Base-by-base conservation (phyloP, 805 yeast species). In the Pichia paraexigua region DNA sequence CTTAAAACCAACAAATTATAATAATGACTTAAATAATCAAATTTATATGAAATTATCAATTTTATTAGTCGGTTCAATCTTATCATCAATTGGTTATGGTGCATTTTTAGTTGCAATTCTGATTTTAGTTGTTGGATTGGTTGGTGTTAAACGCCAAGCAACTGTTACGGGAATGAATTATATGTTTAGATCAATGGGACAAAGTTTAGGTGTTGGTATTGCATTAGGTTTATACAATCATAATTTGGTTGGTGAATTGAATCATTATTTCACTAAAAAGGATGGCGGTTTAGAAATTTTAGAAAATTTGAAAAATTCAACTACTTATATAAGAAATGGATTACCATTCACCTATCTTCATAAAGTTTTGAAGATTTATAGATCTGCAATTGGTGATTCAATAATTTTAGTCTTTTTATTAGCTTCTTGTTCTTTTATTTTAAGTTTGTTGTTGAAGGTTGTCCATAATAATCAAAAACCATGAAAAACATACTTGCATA, bases 161-260 rank as follows among this genome's bases (percentile, higher is more conserved):
- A 65, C 75, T 2, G 72, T 74, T 47, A 74, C 77, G 0, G 79
- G 79, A 43, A 68, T 75, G 64, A 75, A 72, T 58, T 75, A 76
- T 53, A 59, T 76, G 48, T 75, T 77, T 67, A 66, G 79, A 55
- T 75, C 80, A 4, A 63, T 74, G 47, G 80, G 79, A 20, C 70
- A 71, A 45, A 76, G 73, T 13, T 54, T 71, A 10, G 79, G 79
- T 46, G 75, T 74, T 2, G 76, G 78, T 6, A 59, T 73, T 5
- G 62, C 73, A 2, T 59, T 75, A 40, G 68, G 70, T 17, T 52
- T 68, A 1, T 74, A 69, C 56, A 71, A 71, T 46, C 62, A 61
- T 44, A 60, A 63, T 8, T 58, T 73, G 43, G 48, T 60, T 12
- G 47, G 53, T 20, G 67, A 65, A 24, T 52, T 75, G 24, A 61